These are phyloP conservation scores for Gamsiella multidivaricata DNA, from an alignment of 192 early-diverging fungal genomes.

Conservation along the genomic window DNA sequence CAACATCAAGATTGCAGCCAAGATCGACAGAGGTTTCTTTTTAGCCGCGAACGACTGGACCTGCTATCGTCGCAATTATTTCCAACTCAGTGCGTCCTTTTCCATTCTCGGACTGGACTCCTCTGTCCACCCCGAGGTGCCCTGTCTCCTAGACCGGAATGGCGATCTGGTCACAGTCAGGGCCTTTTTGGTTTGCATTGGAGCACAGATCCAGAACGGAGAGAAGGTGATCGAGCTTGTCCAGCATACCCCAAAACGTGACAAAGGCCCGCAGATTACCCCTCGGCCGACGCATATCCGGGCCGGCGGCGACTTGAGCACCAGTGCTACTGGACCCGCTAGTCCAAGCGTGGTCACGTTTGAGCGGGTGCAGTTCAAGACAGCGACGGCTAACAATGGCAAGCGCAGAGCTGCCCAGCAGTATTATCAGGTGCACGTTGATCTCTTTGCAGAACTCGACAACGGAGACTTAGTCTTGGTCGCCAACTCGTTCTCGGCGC, in stretches of 20 bases:
- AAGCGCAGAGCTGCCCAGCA: conserved; percentile 95
- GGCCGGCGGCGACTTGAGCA: conserved; percentile 68
- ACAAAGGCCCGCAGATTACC: conserved; percentile 90
- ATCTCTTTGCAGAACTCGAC: conserved; percentile 79
- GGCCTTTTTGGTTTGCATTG: conserved; percentile 81
- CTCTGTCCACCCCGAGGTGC: conserved; percentile 59
- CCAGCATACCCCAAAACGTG: conserved; percentile 91
- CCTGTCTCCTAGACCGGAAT: conserved; percentile 75
- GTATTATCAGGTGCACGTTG: conserved; percentile 86
- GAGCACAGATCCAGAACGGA: conserved; percentile 76
- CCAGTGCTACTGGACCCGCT: conserved; percentile 36
- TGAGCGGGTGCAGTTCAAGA: conserved; percentile 97
- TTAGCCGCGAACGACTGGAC: conserved; percentile 91
- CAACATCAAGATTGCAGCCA: conserved; percentile 73
- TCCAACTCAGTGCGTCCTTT: conserved; percentile 82
- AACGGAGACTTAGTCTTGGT: conserved; percentile 67
- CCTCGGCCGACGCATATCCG: conserved; percentile 68
- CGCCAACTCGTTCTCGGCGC: conserved; percentile 79
- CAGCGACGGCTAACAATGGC: conserved; percentile 95
- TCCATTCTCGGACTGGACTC: conserved; percentile 60
- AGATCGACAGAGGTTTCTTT: conserved; percentile 94
- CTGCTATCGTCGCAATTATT: conserved; percentile 96
- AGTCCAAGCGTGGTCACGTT: conserved; percentile 76
- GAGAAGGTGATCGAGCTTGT: conserved; percentile 85
- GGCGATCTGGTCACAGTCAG: conserved; percentile 65